Evolutionary conservation across 2,329 filamentous ascomycete species (phyloP).

Genomic region (Trichoderma aggressivum): DNA sequence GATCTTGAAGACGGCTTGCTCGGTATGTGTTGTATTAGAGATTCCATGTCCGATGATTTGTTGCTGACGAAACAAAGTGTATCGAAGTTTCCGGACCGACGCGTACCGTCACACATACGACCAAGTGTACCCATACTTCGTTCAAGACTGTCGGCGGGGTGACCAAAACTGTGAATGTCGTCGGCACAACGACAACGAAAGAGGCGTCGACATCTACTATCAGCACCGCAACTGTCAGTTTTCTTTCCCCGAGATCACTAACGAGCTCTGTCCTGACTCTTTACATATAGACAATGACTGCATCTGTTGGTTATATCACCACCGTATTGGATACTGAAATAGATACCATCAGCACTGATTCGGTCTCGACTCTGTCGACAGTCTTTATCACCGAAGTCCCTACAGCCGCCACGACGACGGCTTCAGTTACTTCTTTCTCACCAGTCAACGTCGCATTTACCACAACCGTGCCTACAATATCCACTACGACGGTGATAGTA

Average conservation of each 20-base stretch:
- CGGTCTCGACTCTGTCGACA: background rate
- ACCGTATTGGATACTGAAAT: background rate
- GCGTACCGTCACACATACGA: background rate
- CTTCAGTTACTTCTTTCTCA: background rate
- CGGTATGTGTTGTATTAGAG: background rate
- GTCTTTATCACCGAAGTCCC: background rate
- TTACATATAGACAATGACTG: background rate
- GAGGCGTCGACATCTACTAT: background rate
- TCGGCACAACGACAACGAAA: background rate
- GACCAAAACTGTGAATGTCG: background rate
- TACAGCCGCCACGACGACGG: background rate
- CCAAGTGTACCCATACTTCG: conserved; percentile 1
- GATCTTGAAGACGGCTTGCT: conserved; percentile 1
- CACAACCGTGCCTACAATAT: background rate
- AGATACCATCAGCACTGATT: background rate
- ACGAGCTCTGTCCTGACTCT: background rate
- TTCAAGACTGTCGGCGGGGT: background rate
- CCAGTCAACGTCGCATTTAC: background rate
- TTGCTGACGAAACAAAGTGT: background rate
- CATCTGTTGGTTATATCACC: background rate
- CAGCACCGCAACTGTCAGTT: background rate
- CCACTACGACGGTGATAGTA: background rate
- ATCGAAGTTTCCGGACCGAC: background rate
- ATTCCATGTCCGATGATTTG: background rate
- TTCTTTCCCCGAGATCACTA: background rate